These are phyloP conservation scores for Solanum infundibuliforme DNA, from an alignment of 257 asterid species.

Conservation along the genomic window DNA sequence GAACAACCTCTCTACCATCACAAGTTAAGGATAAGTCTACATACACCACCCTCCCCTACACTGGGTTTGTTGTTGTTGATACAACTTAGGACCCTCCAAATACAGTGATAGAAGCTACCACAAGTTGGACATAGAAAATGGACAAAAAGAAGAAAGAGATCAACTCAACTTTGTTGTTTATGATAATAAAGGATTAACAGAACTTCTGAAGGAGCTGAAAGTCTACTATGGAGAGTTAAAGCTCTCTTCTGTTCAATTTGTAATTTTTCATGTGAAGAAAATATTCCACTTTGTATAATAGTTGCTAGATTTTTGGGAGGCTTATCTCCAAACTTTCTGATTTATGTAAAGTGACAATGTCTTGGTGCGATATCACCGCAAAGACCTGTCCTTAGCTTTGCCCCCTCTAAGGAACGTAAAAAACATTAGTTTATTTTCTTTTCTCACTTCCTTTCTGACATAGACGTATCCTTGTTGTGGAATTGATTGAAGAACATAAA, in stretches of 20 bases:
- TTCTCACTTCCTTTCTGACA: not conserved
- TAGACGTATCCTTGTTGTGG: not conserved
- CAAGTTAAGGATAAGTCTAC: not conserved
- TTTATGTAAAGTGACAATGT: not conserved
- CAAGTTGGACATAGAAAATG: not conserved
- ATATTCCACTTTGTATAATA: not conserved
- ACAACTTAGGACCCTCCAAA: not conserved
- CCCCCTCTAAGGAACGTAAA: not conserved
- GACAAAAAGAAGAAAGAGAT: not conserved
- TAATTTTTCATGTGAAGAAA: not conserved
- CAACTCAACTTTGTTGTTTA: not conserved
- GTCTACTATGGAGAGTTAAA: not conserved
- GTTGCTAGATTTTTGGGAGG: not conserved
- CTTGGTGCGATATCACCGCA: not conserved
- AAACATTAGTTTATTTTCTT: not conserved
- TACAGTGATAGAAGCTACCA: not conserved
- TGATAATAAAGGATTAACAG: not conserved
- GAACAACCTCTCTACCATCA: not conserved
- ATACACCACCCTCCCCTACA: not conserved
- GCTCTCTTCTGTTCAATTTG: not conserved
- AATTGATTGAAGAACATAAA: not conserved
- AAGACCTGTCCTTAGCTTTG: not conserved
- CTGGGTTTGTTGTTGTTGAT: not conserved
- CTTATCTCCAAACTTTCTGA: not conserved
- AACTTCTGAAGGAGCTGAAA: not conserved